phyloP scores from a whole-genome alignment of 768 basidiomycete genomes.

The Pholiota conissans region DNA sequence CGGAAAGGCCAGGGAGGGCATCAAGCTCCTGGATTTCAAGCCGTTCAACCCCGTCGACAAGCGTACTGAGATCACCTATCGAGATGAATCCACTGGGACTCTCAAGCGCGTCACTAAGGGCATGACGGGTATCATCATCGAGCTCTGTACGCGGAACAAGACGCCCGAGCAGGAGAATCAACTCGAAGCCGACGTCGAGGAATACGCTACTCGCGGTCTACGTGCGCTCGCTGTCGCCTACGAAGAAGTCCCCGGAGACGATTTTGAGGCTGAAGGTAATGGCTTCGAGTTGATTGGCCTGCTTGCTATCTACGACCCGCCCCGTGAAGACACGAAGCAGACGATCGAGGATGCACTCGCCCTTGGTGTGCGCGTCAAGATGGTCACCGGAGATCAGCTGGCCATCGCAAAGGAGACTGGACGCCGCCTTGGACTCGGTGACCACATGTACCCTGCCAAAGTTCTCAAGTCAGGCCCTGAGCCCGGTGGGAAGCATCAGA shows the following conservation, averaged over 20 bases:
- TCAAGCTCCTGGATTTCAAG: slow-evolving; percentile 98
- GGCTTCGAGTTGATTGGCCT: slow-evolving; percentile 98
- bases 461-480: slow-evolving; percentile 97
- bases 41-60: slow-evolving; percentile 99
- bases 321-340: slow-evolving; percentile 97
- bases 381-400: slow-evolving; percentile 99
- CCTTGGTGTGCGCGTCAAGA: slow-evolving; percentile 98
- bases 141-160: slow-evolving; percentile 97
- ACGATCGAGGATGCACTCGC: slow-evolving; percentile 96
- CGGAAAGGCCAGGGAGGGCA: slow-evolving; percentile 78
- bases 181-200: slow-evolving; percentile 94
- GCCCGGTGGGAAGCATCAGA: slow-evolving; percentile 78
- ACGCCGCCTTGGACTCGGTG: slow-evolving; percentile 95
- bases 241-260: slow-evolving; percentile 87
- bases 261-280: slow-evolving; percentile 84
- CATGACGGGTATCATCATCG: slow-evolving; percentile 98
- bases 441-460: slow-evolving; percentile 99
- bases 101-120: slow-evolving; percentile 99
- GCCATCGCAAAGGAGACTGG: slow-evolving; percentile 99
- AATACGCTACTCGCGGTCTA: slow-evolving; percentile 93
- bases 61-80: slow-evolving; percentile 98
- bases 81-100: slow-evolving; percentile 87
- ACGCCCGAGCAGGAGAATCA: slow-evolving; percentile 86
- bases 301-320: slow-evolving; percentile 96
- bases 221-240: slow-evolving; percentile 96